Base-by-base conservation (phyloP, 2,329 filamentous ascomycete species). In the Rhinocladiella mackenziei region DNA sequence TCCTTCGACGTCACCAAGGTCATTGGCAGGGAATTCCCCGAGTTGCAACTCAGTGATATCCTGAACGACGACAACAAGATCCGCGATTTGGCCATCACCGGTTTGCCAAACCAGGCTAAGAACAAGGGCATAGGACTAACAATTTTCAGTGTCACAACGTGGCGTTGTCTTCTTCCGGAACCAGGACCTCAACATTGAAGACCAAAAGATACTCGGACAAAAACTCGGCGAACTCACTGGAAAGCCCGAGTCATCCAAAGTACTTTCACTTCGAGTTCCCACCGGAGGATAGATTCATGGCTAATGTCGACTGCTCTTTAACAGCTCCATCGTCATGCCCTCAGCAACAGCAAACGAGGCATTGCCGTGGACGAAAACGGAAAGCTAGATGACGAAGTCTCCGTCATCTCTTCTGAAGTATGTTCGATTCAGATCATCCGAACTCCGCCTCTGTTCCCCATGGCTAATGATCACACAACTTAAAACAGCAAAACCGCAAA, bases 81-180 rank as follows among this genome's bases (percentile, higher is more conserved):
- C 17, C 73, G 78, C 0, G 83, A 86, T 55, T 66, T 86, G 0
- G 82, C 80, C 20, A 80, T 85, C 46, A 83, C 77, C 1, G 75
- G 80, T 84, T 64, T 53, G 70, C 17, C 51, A 22, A 3, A 15
- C 20, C 23, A 38, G 11, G 17, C 33, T 6, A 20, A 15, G 8
- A 18, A 20, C 14, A 9, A 19, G 17, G 9, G 6, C 22, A 4
- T 13, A 22, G 37, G 14, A 29, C 25, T 34, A 38, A 33, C 37
- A 40, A 34, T 43, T 23, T 25, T 5, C 31, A 73, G 73, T 76
- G 36, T 76, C 72, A 2, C 68, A 74, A 48, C 66, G 73, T 5
- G 73, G 74, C 1, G 73, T 77, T 0, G 69, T 76, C 13, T 76
- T 77, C 61, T 75, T 76, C 61, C 70, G 73, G 33, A 67, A 68